Conservation (phyloP, 2,329 filamentous ascomycete species). For the Phyllosticta capitalensis region DNA sequence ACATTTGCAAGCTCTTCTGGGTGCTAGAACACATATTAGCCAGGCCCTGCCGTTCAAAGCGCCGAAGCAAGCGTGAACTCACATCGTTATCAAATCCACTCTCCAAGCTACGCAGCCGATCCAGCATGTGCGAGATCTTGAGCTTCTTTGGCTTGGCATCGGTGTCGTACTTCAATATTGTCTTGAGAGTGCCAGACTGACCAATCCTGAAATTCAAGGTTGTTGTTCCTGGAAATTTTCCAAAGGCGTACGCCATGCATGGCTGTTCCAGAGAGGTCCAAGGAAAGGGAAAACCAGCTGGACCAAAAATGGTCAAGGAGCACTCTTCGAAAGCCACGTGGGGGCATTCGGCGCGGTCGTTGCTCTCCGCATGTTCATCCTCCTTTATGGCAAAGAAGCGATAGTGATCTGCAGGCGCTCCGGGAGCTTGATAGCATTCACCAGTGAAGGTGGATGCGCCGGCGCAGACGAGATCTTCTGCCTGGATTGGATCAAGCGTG, state of each 20-base stretch:
- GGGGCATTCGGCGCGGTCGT: slow-evolving; percentile 28
- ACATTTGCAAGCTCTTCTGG: slow-evolving; percentile 40
- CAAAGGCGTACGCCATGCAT: slow-evolving; percentile 59
- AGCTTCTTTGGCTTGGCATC: slow-evolving; percentile 52
- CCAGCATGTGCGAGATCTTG: slow-evolving; percentile 41
- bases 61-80: slow-evolving; percentile 19
- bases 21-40: slow-evolving; percentile 28
- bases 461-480: slow-evolving; percentile 29
- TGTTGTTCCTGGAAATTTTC: slow-evolving; percentile 57
- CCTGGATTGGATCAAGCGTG: slow-evolving; percentile 22
- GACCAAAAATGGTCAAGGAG: slow-evolving; percentile 28
- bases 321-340: slow-evolving; percentile 28
- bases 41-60: background rate
- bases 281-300: slow-evolving; percentile 35
- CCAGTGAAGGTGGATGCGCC: slow-evolving; percentile 33
- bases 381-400: slow-evolving; percentile 33
- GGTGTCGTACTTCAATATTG: slow-evolving; percentile 49
- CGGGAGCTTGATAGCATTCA: slow-evolving; percentile 27
- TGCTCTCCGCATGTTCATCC: slow-evolving; percentile 27
- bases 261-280: slow-evolving; percentile 70
- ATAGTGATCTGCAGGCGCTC: slow-evolving; percentile 27
- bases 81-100: slow-evolving; percentile 33
- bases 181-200: slow-evolving; percentile 47
- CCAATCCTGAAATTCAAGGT: slow-evolving; percentile 62
- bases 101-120: slow-evolving; percentile 34